phyloP scores from a whole-genome alignment of 2,329 filamentous ascomycete genomes.

The Ascochyta lentis region DNA sequence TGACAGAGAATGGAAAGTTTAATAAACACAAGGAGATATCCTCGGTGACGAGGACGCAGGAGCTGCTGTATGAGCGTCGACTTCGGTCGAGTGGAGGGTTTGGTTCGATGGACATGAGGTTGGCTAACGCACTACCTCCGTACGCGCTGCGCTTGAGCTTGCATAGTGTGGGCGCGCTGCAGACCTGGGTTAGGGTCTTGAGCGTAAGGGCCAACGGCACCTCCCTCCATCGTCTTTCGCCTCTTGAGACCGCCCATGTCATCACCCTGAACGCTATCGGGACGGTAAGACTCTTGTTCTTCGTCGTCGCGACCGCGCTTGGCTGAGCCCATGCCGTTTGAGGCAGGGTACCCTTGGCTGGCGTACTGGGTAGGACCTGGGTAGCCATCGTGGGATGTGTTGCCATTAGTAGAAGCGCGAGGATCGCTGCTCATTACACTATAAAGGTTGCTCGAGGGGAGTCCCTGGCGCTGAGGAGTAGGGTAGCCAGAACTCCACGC shows the following conservation, averaged over 20 bases:
- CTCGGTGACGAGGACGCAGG: slow-evolving; percentile 22
- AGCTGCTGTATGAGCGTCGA: slow-evolving; percentile 7
- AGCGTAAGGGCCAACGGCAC: slow-evolving; percentile 45
- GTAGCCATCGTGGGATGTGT: slow-evolving; percentile 72
- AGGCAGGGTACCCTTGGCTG: slow-evolving; percentile 61
- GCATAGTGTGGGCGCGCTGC: slow-evolving; percentile 42
- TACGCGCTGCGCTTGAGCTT: slow-evolving; percentile 26
- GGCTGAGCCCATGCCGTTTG: slow-evolving; percentile 67
- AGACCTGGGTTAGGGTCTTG: slow-evolving; percentile 41
- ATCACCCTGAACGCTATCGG: slow-evolving; percentile 61
- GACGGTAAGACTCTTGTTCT: slow-evolving; percentile 69
- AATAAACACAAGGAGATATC: slow-evolving; percentile 42
- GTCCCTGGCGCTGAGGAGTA: slow-evolving; percentile 74
- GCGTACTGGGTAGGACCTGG: slow-evolving; percentile 68
- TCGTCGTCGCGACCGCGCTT: slow-evolving; percentile 72
- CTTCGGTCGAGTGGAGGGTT: slow-evolving; percentile 16
- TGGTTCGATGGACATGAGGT: too few relatives aligned
- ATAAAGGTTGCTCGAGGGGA: slow-evolving; percentile 82
- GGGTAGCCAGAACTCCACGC: slow-evolving; percentile 75
- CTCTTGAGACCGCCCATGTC: slow-evolving; percentile 74
- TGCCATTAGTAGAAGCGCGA: slow-evolving; percentile 70
- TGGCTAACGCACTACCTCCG: slow-evolving; percentile 12
- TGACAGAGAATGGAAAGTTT: slow-evolving; percentile 41
- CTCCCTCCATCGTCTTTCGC: slow-evolving; percentile 72
- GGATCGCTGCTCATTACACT: slow-evolving; percentile 88